Percentiles rank a stretch among this genome's conserved stretches.
These are phyloP conservation scores for Massarina eburnea DNA, from an alignment of 2,329 filamentous ascomycete species.

Conservation along the genomic window DNA sequence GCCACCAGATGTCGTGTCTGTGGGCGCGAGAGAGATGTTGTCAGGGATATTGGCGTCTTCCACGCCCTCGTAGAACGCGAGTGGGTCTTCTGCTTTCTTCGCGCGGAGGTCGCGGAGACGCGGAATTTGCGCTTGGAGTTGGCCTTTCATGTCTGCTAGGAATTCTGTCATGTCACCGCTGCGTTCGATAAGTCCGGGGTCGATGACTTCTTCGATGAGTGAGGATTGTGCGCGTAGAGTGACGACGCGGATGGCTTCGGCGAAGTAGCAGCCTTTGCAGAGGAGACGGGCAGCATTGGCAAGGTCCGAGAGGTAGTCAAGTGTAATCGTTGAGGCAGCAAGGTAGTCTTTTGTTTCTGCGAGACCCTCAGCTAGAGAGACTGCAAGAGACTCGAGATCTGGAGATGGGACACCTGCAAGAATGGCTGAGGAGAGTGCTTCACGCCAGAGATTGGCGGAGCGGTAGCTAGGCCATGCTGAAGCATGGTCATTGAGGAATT, in stretches of 20 bases:
- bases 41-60: slow-evolving; percentile 72
- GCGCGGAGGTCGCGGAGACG: slow-evolving; percentile 78
- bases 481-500: slow-evolving; percentile 74
- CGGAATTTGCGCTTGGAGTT: slow-evolving; percentile 82
- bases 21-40: slow-evolving; percentile 88
- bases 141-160: slow-evolving; percentile 86
- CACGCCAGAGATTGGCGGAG: slow-evolving; percentile 84
- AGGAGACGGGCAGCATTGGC: slow-evolving; percentile 71
- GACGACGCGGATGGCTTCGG: slow-evolving; percentile 81
- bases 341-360: slow-evolving; percentile 82
- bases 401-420: slow-evolving; percentile 60
- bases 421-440: slow-evolving; percentile 79
- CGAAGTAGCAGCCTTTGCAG: slow-evolving; percentile 85
- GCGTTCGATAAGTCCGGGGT: slow-evolving; percentile 77
- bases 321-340: slow-evolving; percentile 75
- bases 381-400: slow-evolving; percentile 69
- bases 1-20: slow-evolving; percentile 74
- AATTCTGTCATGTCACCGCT: slow-evolving; percentile 84
- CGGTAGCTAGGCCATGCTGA: slow-evolving; percentile 83
- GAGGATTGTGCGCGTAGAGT: slow-evolving; percentile 61
- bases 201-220: slow-evolving; percentile 70
- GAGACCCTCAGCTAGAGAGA: slow-evolving; percentile 73
- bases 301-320: slow-evolving; percentile 77
- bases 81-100: slow-evolving; percentile 79
- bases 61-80: slow-evolving; percentile 82